phyloP scores from a whole-genome alignment of 148 eudicot species.

The Persicaria maculosa region DNA sequence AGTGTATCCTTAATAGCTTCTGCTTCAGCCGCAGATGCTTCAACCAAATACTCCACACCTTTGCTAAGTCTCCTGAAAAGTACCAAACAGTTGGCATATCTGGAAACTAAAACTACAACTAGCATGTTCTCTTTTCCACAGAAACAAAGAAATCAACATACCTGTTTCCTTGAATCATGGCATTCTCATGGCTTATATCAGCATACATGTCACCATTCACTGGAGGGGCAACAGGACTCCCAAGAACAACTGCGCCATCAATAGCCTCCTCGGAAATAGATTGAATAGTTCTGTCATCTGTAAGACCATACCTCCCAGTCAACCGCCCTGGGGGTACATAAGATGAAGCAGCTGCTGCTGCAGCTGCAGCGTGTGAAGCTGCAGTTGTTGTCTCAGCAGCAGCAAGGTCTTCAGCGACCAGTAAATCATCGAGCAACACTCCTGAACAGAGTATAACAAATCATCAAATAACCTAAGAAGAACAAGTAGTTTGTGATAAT shows the following conservation, averaged over 20 bases:
- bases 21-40: slow-evolving; percentile 97
- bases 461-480: background rate
- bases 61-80: slow-evolving; percentile 76
- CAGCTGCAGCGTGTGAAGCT: slow-evolving; percentile 78
- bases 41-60: slow-evolving; percentile 93
- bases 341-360: slow-evolving; percentile 62
- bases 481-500: background rate
- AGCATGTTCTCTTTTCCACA: background rate
- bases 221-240: slow-evolving; percentile 91
- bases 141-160: slow-evolving; percentile 19
- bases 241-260: slow-evolving; percentile 91
- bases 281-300: slow-evolving; percentile 50
- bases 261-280: slow-evolving; percentile 40
- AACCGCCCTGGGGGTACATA: slow-evolving; percentile 62
- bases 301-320: slow-evolving; percentile 61
- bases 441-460: slow-evolving; percentile 31
- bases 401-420: slow-evolving; percentile 98
- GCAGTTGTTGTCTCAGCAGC: slow-evolving; percentile 97
- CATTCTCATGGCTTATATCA: slow-evolving; percentile 93
- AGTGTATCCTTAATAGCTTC: slow-evolving; percentile 91
- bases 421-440: slow-evolving; percentile 85
- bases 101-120: background rate
- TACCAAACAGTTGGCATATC: slow-evolving; percentile 4
- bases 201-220: slow-evolving; percentile 89
- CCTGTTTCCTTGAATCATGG: slow-evolving; percentile 78